Percentiles rank a stretch among this genome's conserved stretches.
Conservation (phyloP, 2,329 filamentous ascomycete species). For the Thelonectria rubi region DNA sequence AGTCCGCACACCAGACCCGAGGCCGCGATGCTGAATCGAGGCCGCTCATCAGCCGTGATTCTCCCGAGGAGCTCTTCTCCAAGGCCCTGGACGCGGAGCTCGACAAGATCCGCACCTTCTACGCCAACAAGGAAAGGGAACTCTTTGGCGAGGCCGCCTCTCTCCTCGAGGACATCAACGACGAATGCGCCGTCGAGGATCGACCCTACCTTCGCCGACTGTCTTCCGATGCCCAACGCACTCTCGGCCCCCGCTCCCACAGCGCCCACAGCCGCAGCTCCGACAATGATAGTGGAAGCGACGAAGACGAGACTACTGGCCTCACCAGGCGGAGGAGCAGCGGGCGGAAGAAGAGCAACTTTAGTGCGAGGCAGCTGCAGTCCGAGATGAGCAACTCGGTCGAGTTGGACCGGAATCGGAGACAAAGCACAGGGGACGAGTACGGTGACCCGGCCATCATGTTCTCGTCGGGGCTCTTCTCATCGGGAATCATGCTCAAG, state of each 20-base stretch:
- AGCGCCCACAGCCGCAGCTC: slow-evolving; percentile 57
- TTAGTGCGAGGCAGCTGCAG: slow-evolving; percentile 49
- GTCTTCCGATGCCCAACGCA: slow-evolving; percentile 35
- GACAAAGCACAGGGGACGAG: slow-evolving; percentile 79
- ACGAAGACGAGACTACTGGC: slow-evolving; percentile 67
- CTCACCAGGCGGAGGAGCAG: slow-evolving; percentile 58
- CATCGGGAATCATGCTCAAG: slow-evolving; percentile 84
- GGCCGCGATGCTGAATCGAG: slow-evolving; percentile 81
- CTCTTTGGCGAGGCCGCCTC: slow-evolving; percentile 82
- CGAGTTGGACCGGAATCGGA: slow-evolving; percentile 64
- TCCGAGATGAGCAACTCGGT: slow-evolving; percentile 70
- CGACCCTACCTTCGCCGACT: slow-evolving; percentile 48
- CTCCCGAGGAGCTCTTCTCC: slow-evolving; percentile 84
- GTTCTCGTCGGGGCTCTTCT: slow-evolving; percentile 69
- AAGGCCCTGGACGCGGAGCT: slow-evolving; percentile 86
- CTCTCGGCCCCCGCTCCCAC: slow-evolving; percentile 34
- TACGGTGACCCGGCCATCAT: slow-evolving; percentile 78
- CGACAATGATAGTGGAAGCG: slow-evolving; percentile 71
- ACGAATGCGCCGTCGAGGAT: slow-evolving; percentile 64
- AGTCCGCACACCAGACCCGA: slow-evolving; percentile 73
- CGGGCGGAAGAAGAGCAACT: slow-evolving; percentile 51
- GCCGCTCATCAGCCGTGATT: slow-evolving; percentile 77
- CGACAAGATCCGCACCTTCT: slow-evolving; percentile 94
- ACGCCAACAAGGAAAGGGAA: slow-evolving; percentile 87
- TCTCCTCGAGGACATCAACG: slow-evolving; percentile 77